Base-by-base conservation (phyloP, 768 basidiomycete genomes). In the Trametes sanguinea region DNA sequence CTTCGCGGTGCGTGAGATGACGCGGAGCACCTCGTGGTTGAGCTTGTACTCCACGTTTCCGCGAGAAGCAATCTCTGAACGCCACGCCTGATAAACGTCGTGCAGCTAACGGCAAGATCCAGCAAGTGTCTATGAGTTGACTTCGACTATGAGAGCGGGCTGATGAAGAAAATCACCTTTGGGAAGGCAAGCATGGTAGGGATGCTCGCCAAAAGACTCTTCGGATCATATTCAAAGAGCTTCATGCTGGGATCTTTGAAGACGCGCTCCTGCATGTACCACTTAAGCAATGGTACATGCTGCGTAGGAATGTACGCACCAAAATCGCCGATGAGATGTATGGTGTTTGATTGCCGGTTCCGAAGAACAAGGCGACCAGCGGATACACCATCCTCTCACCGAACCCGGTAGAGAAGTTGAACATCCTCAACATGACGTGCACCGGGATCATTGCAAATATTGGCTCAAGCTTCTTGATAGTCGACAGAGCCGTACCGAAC, bases 151-250 rank as follows among this genome's bases (percentile, higher is more conserved):
- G 35, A 37, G 11, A 37, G 35, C 35, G 35, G 11, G 6, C 6
- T 37, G 35, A 37, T 6, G 11, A 37, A 11, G 6, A 11, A 6
- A 6, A 6, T 37, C 11, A 72, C 74, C 67, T 74, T 72, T 2
- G 74, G 76, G 55, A 76, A 78, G n/a, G 74, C 73, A 48, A 71
- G 69, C 76, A 76, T 76, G 14, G 70, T 72, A 2, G 76, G 74
- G 27, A 76, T 70, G 44, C 72, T 73, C 4, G 75, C 72, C 33
- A 75, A 68, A 9, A 75, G 64, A 37, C 71, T 69, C 57, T 72
- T 72, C 32, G 71, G 60, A 51, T 71, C 61, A 51, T 75, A 76
- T 55, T 76, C 74, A 58, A 75, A 74, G 29, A 76, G 65, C 17
- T 66, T 64, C 74, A 75, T 76, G 60, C 71, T 74, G 14, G 75